Evolutionary conservation across 345 rosid genomes (phyloP).

Genomic region (Gynandropsis gynandra): DNA sequence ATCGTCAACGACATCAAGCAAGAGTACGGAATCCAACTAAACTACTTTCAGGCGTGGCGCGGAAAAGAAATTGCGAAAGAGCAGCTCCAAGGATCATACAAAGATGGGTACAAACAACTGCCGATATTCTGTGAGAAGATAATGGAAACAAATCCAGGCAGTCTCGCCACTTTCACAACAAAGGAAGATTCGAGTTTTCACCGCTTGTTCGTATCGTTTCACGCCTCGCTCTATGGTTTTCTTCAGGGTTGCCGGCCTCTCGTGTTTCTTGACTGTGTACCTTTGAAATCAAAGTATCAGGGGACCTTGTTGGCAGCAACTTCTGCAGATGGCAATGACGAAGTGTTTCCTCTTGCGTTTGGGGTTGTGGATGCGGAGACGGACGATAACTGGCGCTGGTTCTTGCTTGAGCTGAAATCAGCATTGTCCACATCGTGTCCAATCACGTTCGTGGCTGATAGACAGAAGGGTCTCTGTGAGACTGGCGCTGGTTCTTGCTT

Average conservation of each 20-base stretch:
- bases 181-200: slow-evolving; percentile 94
- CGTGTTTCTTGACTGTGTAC: slow-evolving; percentile 79
- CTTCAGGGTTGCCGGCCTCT: slow-evolving; percentile 80
- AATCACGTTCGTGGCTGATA: slow-evolving; percentile 77
- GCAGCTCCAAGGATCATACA: slow-evolving; percentile 93
- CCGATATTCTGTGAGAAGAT: slow-evolving; percentile 78
- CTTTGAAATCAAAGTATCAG: slow-evolving; percentile 83
- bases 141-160: slow-evolving; percentile 79
- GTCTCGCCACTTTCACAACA: slow-evolving; percentile 69
- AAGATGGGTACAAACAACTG: slow-evolving; percentile 76
- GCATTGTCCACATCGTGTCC: slow-evolving; percentile 52
- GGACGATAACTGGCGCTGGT: slow-evolving; percentile 88
- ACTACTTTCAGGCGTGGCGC: slow-evolving; percentile 95
- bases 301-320: slow-evolving; percentile 81
- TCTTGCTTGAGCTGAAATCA: slow-evolving; percentile 65
- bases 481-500: slow-evolving; percentile 92
- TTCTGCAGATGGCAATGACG: slow-evolving; percentile 77
- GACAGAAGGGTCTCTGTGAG: no score
- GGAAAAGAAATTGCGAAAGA: slow-evolving; percentile 95
- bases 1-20: slow-evolving; percentile 77
- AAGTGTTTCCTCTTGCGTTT: slow-evolving; percentile 77
- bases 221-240: slow-evolving; percentile 72
- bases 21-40: slow-evolving; percentile 81
- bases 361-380: slow-evolving; percentile 79
- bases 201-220: slow-evolving; percentile 80